Base-by-base conservation (phyloP, 257 asterid genomes). In the Anisodus tanguticus region DNA sequence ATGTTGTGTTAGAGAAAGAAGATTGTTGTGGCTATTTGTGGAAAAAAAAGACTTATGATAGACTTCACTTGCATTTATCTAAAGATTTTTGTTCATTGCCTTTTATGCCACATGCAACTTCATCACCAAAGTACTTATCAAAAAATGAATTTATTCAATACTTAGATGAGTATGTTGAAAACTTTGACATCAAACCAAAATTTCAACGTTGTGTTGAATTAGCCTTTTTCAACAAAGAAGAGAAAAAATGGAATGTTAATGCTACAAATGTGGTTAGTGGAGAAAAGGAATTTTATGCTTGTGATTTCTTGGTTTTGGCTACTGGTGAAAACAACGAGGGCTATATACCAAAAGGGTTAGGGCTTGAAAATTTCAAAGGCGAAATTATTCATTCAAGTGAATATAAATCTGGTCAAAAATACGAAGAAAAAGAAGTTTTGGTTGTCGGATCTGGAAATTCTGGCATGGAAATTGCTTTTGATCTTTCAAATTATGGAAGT, bases 391-490 rank as follows among this genome's bases (percentile, higher is more conserved):
- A 93, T 31, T 88, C 94, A 2, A 82, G 83, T 55, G 11, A 37
- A 0, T 94, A 90, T 62, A 77, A 60, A 12, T 89, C 86, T 1
- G 94, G 97, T 0, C 9, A 5, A 13, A 79, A 35, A 1, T 91
- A 84, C 35, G 55, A 54, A 4, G 54, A 16, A 0, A 88, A 49
- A 47, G 59, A 87, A 0, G 95, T 91, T 0, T 71, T 93, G 45
- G 95, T 93, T 3, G 91, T 94, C 17, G 96, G 95, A 6, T 84
- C 91, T 8, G 96, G 98, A 4, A 94, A 94, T 54, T 94, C 97
- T 2, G 98, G 97, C 0, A 91, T 92, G 97, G 97, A 94, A 66
- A 90, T 94, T 10, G 93, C 98, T 0, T 81, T 53, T 49, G 98
- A 94, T 88, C 39, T 94, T 59, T 84, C 89, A 8, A 86, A 88